phyloP scores from a whole-genome alignment of 73 alveolate species.

The Paramecium caudatum region DNA sequence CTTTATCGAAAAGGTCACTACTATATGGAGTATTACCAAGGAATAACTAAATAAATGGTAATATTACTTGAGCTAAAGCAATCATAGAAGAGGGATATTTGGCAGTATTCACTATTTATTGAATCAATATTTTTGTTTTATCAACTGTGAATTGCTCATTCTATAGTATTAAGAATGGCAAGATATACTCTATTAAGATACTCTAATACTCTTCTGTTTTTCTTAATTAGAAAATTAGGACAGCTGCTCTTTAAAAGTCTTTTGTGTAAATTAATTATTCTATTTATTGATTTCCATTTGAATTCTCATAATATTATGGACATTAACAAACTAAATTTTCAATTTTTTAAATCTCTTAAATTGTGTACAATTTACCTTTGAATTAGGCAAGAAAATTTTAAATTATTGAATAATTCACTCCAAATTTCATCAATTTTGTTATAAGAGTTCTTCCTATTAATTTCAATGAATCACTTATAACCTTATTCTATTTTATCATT shows the following conservation, averaged over 20 bases:
- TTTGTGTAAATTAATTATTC: neutral
- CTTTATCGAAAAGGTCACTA: neutral
- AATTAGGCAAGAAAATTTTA: neutral
- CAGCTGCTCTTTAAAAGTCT: neutral
- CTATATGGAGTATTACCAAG: neutral
- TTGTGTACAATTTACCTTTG: neutral
- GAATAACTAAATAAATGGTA: neutral
- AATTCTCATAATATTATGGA: neutral
- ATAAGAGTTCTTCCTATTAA: neutral
- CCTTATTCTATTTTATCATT: neutral
- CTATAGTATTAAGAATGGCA: neutral
- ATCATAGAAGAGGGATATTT: neutral
- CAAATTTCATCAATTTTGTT: neutral
- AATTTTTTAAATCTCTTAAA: neutral
- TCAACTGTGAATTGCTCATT: neutral
- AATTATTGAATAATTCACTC: neutral
- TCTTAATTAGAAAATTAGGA: neutral
- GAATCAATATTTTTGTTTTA: neutral
- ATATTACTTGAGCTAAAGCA: slow-evolving; percentile 11
- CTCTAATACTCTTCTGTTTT: neutral
- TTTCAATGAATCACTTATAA: neutral
- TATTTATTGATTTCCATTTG: neutral
- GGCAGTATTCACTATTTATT: neutral
- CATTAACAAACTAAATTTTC: neutral
- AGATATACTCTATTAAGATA: neutral